Evolutionary conservation across 1,284 basidiomycete species (phyloP).

Genomic region (Cryptococcus maquisensis): DNA sequence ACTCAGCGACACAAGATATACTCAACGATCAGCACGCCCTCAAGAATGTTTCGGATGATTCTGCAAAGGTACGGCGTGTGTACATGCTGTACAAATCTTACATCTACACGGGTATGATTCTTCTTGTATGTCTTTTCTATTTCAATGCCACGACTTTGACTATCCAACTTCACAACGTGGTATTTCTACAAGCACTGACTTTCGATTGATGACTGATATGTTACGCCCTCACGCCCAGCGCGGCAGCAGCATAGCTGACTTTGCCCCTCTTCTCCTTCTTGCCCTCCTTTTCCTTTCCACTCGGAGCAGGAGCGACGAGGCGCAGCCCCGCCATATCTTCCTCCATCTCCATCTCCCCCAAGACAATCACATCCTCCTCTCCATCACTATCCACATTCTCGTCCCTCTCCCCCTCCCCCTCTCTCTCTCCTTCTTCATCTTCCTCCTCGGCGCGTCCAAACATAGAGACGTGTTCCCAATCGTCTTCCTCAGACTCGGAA

Average conservation of each 20-base stretch:
- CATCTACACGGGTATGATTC: no score
- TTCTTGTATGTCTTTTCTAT: background rate
- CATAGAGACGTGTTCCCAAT: constrained; percentile 37
- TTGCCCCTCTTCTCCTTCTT: background rate
- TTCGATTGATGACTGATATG: no score
- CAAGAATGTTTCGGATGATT: no score
- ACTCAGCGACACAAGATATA: no score
- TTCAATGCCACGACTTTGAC: background rate
- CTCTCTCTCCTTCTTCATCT: background rate
- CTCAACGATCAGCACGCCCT: no score
- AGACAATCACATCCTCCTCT: constrained; percentile 32
- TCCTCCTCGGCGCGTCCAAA: background rate
- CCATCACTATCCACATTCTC: constrained; percentile 17
- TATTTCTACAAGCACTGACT: background rate
- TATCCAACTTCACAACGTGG: background rate
- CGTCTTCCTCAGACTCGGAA: constrained; percentile 22
- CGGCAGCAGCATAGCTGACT: background rate
- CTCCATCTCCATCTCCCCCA: constrained; percentile 41
- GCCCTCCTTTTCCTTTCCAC: background rate
- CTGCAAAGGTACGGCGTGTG: no score
- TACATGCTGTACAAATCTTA: no score
- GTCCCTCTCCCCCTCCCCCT: background rate
- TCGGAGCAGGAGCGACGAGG: background rate
- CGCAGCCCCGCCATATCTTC: constrained; percentile 11
- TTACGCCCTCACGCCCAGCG: background rate